Conservation (phyloP, 2,329 filamentous ascomycete genomes). For the Clonostachys byssicola region DNA sequence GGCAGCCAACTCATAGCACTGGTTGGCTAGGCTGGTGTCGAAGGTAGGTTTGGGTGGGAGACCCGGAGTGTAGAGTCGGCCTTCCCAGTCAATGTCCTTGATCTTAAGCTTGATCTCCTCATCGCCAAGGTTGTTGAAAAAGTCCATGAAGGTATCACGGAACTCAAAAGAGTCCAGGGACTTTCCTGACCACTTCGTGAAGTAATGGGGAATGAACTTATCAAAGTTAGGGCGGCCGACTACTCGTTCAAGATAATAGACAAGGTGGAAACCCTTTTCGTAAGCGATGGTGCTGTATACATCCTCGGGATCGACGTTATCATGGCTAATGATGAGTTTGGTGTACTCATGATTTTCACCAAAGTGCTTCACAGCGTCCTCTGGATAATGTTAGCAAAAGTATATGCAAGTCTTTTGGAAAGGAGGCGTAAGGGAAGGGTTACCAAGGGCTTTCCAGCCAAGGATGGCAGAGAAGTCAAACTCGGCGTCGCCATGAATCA, state of each 20-base stretch:
- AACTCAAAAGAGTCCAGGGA: constrained; percentile 94
- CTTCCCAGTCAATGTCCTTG: constrained; percentile 80
- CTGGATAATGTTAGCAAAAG: constrained; percentile 21
- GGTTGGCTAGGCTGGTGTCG: constrained; percentile 81
- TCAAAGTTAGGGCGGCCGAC: constrained; percentile 86
- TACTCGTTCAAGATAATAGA: constrained; percentile 85
- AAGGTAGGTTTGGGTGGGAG: constrained; percentile 88
- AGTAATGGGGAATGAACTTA: constrained; percentile 94
- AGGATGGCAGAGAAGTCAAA: constrained; percentile 95
- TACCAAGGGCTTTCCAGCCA: constrained; percentile 82
- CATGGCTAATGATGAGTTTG: constrained; percentile 81
- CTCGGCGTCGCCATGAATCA: constrained; percentile 76
- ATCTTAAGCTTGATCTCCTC: constrained; percentile 60
- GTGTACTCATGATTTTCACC: constrained; percentile 89
- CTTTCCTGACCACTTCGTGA: constrained; percentile 77
- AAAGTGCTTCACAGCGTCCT: constrained; percentile 74
- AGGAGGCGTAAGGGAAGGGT: constrained; percentile 6
- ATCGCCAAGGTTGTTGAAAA: constrained; percentile 69
- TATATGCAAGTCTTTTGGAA: too few species aligned
- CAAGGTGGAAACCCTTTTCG: constrained; percentile 93
- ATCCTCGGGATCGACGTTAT: constrained; percentile 91
- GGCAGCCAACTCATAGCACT: constrained; percentile 76
- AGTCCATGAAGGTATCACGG: constrained; percentile 80
- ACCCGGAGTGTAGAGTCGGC: constrained; percentile 83
- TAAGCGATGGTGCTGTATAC: constrained; percentile 91